A percentile compares a stretch with the other conserved stretches of the same genome.
These are phyloP conservation scores for Juncus effusus DNA, from an alignment of 176 grass and related monocot species.

Conservation along the genomic window DNA sequence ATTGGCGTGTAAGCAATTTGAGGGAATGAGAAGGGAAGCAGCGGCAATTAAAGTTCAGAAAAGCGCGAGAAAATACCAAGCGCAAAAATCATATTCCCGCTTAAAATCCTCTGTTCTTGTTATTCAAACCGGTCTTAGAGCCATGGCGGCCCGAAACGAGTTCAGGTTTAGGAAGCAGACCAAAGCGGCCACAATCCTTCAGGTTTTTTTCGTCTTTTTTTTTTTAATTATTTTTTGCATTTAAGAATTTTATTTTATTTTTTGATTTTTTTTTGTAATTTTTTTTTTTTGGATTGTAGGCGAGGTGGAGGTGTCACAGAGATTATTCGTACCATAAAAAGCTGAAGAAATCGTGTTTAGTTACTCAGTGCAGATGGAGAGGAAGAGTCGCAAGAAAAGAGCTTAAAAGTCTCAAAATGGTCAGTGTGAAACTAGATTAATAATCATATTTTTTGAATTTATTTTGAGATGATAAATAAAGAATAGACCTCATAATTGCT, in stretches of 20 bases:
- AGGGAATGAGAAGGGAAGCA: constrained; percentile 63
- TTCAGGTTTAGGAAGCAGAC: constrained; percentile 75
- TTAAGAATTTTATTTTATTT: constrained; percentile 6
- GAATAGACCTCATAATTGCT: neutral
- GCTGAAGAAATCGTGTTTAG: constrained; percentile 69
- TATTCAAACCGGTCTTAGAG: constrained; percentile 80
- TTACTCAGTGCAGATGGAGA: constrained; percentile 96
- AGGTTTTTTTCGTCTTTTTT: constrained; percentile 50
- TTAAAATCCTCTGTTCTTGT: constrained; percentile 59
- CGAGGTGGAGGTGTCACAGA: constrained; percentile 71
- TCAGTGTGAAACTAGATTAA: constrained; percentile 32
- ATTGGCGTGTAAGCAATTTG: constrained; percentile 83
- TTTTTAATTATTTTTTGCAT: constrained; percentile 7
- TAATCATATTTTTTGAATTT: neutral
- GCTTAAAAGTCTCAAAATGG: constrained; percentile 98
- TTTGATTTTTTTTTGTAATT: constrained; percentile 26
- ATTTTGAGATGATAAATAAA: constrained; percentile 1
- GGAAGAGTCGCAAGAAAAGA: constrained; percentile 85
- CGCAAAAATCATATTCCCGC: constrained; percentile 67
- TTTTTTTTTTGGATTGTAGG: constrained; percentile 40
- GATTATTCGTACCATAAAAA: constrained; percentile 66
- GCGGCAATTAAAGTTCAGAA: constrained; percentile 93
- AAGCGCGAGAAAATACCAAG: constrained; percentile 58
- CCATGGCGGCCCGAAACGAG: constrained; percentile 74
- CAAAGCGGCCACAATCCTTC: constrained; percentile 66